A percentile compares a stretch with the other conserved stretches of the same genome.
These are phyloP conservation scores for Aegilops longissima DNA, from an alignment of 176 grass and related monocot genomes.

Conservation along the genomic window DNA sequence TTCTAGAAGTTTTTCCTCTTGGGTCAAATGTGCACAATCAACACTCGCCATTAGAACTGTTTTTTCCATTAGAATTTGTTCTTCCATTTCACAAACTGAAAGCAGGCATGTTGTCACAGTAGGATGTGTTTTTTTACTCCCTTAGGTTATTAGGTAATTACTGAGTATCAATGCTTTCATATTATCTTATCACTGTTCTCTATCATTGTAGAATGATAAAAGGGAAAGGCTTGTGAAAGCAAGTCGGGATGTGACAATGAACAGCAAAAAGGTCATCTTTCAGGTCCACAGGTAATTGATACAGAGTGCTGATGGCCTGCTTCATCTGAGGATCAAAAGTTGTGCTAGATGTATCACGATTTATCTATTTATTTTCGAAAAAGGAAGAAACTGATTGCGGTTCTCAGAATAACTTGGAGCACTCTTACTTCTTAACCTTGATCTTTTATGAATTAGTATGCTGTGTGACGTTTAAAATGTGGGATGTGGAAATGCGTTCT, in stretches of 20 bases:
- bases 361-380: not conserved
- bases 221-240: conserved; percentile 92
- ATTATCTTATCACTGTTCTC: conserved; percentile 6
- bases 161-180: not conserved
- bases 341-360: not conserved
- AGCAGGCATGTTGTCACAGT: not conserved
- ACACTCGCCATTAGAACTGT: not conserved
- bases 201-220: conserved; percentile 87
- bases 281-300: conserved; percentile 88
- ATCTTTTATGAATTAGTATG: conserved; percentile 14
- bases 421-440: not conserved
- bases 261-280: conserved; percentile 99
- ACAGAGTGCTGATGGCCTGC: not conserved
- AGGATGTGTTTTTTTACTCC: not conserved
- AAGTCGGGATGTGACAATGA: conserved; percentile 98
- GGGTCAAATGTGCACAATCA: not conserved
- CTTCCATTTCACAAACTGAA: not conserved
- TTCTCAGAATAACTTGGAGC: not conserved
- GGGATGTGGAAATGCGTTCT: not conserved
- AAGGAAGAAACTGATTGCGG: not conserved
- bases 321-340: conserved; percentile 1
- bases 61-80: not conserved
- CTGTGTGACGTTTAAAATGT: not conserved
- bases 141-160: not conserved
- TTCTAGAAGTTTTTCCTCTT: not conserved